A percentile compares a stretch with the other conserved stretches of the same genome.
These are phyloP conservation scores for Parastagonospora avenae DNA, from an alignment of 2,329 filamentous ascomycete species.

Conservation along the genomic window DNA sequence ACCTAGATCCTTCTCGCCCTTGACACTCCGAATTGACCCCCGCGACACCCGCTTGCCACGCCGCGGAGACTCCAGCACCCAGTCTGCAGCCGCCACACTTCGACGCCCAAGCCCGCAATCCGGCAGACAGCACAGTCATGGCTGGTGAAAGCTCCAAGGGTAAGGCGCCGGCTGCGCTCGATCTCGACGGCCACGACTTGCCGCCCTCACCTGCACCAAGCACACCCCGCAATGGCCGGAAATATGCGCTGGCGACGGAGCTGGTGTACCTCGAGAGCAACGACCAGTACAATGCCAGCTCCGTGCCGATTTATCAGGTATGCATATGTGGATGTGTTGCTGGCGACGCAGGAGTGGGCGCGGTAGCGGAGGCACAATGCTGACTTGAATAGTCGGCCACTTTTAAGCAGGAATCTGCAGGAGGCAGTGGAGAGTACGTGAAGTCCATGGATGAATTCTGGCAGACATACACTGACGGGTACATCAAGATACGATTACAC, in stretches of 20 bases:
- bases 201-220: slow-evolving; percentile 82
- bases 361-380: neutral
- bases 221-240: slow-evolving; percentile 81
- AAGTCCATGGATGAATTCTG: neutral
- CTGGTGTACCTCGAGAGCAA: slow-evolving; percentile 94
- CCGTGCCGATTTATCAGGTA: slow-evolving; percentile 93
- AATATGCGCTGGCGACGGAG: slow-evolving; percentile 94
- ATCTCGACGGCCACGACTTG: slow-evolving; percentile 48
- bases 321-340: neutral
- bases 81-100: neutral
- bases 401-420: slow-evolving; percentile 88
- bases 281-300: slow-evolving; percentile 96
- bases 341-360: neutral
- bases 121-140: slow-evolving; percentile 27
- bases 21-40: neutral
- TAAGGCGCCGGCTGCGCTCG: slow-evolving; percentile 48
- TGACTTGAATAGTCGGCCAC: slow-evolving; percentile 75
- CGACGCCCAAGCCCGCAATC: neutral
- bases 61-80: neutral
- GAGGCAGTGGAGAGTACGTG: slow-evolving; percentile 65
- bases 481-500: slow-evolving; percentile 92
- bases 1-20: neutral
- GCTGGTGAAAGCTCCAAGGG: slow-evolving; percentile 40
- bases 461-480: neutral
- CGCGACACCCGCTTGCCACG: too few relatives aligned